phyloP scores from a whole-genome alignment of 805 yeast species.

The Candida morakotiae region DNA sequence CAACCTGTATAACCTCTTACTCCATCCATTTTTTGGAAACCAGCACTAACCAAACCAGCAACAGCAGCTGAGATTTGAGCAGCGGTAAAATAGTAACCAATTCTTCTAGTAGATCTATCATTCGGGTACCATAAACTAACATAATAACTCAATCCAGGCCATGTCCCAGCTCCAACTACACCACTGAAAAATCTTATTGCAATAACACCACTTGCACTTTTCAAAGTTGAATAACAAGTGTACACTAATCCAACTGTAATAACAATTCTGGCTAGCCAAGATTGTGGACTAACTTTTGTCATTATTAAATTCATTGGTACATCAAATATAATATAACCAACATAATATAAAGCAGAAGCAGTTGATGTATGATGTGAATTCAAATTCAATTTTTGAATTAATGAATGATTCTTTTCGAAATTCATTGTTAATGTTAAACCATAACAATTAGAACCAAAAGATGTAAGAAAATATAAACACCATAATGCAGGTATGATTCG shows the following conservation, averaged over 20 bases:
- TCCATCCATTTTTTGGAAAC: slow-evolving; percentile 81
- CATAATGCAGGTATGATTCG: slow-evolving; percentile 82
- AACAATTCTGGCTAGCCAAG: slow-evolving; percentile 79
- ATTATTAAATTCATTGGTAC: slow-evolving; percentile 83
- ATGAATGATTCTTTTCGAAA: slow-evolving; percentile 54
- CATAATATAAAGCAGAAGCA: slow-evolving; percentile 78
- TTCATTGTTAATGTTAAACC: slow-evolving; percentile 84
- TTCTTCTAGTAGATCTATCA: slow-evolving; percentile 68
- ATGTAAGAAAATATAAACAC: slow-evolving; percentile 72
- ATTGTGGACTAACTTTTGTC: slow-evolving; percentile 81
- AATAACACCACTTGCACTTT: slow-evolving; percentile 55
- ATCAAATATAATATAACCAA: slow-evolving; percentile 80
- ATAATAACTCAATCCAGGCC: slow-evolving; percentile 90
- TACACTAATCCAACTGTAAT: slow-evolving; percentile 75
- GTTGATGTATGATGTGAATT: slow-evolving; percentile 57
- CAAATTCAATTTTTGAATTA: slow-evolving; percentile 47
- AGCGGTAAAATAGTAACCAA: slow-evolving; percentile 88
- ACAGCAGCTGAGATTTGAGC: slow-evolving; percentile 90
- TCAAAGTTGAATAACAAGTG: slow-evolving; percentile 63
- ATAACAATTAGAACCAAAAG: slow-evolving; percentile 73
- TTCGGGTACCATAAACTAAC: slow-evolving; percentile 83
- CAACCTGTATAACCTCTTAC: slow-evolving; percentile 69
- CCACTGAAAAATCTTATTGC: slow-evolving; percentile 74
- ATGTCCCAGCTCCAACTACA: slow-evolving; percentile 76
- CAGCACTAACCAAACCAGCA: slow-evolving; percentile 83